Percentiles rank a stretch among this genome's conserved stretches.
phyloP scores from a whole-genome alignment of 371 early-diverging fungal species.

The Syncephalastrum contaminatum region DNA sequence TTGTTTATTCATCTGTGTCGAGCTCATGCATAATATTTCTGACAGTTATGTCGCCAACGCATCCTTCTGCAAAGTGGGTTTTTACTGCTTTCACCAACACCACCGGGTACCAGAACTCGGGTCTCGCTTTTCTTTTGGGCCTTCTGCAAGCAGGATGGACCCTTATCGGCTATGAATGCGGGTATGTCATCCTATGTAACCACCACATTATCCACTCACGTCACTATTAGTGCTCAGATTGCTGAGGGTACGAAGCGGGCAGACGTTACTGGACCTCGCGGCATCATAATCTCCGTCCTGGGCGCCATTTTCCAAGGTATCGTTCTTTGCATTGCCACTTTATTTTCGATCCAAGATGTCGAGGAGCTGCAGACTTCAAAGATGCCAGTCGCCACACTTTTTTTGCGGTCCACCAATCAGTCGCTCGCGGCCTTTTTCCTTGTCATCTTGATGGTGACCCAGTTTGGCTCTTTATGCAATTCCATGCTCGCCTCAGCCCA shows the following conservation, averaged over 20 bases:
- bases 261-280: constrained; percentile 33
- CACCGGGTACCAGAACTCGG: constrained; percentile 31
- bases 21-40: no score
- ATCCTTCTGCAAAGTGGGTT: constrained; percentile 34
- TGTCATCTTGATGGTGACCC: constrained; percentile 21
- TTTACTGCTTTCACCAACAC: constrained; percentile 36
- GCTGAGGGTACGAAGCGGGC: constrained; percentile 43
- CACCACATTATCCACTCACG: no score
- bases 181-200: not conserved
- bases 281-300: constrained; percentile 34
- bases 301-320: constrained; percentile 36
- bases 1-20: no score
- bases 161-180: constrained; percentile 12
- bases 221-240: constrained; percentile 26
- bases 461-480: constrained; percentile 26
- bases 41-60: constrained; percentile 33
- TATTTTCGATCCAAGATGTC: constrained; percentile 44
- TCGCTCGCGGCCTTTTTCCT: constrained; percentile 22
- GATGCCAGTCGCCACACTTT: constrained; percentile 18
- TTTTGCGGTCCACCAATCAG: constrained; percentile 15
- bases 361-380: constrained; percentile 19
- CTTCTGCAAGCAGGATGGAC: constrained; percentile 40
- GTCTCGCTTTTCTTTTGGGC: constrained; percentile 36
- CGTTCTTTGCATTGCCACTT: constrained; percentile 28
- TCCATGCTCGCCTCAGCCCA: constrained; percentile 15